Percentiles rank a stretch among this genome's conserved stretches.
phyloP scores from a whole-genome alignment of 352 stramenopile genomes.

The Peronospora farinosa region DNA sequence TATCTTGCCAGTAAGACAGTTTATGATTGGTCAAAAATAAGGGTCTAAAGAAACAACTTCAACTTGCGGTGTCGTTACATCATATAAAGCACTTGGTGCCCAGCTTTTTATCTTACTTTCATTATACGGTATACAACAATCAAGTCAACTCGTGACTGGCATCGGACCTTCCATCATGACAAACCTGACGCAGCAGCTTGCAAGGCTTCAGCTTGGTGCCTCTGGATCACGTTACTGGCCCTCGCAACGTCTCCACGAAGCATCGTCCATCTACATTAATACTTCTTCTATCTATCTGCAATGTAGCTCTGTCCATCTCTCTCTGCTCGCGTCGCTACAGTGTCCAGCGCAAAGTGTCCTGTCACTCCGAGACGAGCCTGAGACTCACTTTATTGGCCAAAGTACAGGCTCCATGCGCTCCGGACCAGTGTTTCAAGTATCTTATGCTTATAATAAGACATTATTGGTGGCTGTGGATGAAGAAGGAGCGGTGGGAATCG shows the following conservation, averaged over 20 bases:
- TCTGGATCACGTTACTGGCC: conserved; percentile 18
- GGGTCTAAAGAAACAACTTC: too few relatives aligned
- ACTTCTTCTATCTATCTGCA: conserved; percentile 13
- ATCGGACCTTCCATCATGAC: neutral
- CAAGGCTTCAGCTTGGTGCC: conserved; percentile 36
- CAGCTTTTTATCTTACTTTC: neutral
- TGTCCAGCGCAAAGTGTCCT: conserved; percentile 23
- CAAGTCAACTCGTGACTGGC: neutral
- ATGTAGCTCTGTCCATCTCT: conserved; percentile 15
- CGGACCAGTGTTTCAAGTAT: conserved; percentile 48
- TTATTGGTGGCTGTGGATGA: conserved; percentile 51
- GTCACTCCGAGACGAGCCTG: conserved; percentile 8
- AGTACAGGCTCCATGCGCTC: conserved; percentile 8
- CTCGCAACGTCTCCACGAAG: conserved; percentile 8
- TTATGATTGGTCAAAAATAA: too few relatives aligned
- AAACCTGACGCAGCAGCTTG: conserved; percentile 32
- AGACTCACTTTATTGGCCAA: conserved; percentile 13
- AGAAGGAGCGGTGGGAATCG: conserved; percentile 43
- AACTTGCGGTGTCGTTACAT: too few relatives aligned
- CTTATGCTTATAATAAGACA: conserved; percentile 28
- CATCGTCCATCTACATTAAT: conserved; percentile 10
- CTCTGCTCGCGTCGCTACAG: conserved; percentile 35
- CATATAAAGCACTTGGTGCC: too few relatives aligned
- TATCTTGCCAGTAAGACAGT: too few relatives aligned
- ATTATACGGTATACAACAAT: neutral